Percentiles rank a stretch among this genome's conserved stretches.
These are phyloP conservation scores for Mitragyna speciosa DNA, from an alignment of 257 asterid genomes.

Conservation along the genomic window DNA sequence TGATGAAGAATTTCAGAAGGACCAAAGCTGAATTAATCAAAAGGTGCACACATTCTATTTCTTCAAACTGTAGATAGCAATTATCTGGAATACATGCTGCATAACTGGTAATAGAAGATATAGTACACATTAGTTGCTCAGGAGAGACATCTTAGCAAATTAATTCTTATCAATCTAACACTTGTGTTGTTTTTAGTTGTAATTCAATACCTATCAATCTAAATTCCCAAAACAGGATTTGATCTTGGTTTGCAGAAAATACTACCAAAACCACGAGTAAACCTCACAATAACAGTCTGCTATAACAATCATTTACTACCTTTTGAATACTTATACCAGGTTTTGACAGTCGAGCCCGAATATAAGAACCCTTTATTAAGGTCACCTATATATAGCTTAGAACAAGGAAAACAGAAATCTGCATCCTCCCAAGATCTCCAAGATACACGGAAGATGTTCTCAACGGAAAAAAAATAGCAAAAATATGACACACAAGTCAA, in stretches of 20 bases:
- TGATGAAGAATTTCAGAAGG: not conserved
- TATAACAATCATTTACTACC: not conserved
- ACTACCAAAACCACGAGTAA: not conserved
- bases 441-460: not conserved
- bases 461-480: not conserved
- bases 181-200: not conserved
- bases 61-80: not conserved
- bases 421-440: not conserved
- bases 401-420: not conserved
- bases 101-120: not conserved
- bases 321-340: not conserved
- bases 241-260: not conserved
- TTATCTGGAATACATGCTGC: not conserved
- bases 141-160: not conserved
- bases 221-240: not conserved
- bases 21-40: not conserved
- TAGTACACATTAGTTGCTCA: not conserved
- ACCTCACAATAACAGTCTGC: not conserved
- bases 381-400: not conserved
- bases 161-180: not conserved
- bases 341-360: not conserved
- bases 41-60: not conserved
- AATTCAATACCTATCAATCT: not conserved
- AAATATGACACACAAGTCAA: not conserved
- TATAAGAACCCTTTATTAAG: not conserved